Conservation (phyloP, 1,284 basidiomycete species). For the Cutaneotrichosporon cavernicola region DNA sequence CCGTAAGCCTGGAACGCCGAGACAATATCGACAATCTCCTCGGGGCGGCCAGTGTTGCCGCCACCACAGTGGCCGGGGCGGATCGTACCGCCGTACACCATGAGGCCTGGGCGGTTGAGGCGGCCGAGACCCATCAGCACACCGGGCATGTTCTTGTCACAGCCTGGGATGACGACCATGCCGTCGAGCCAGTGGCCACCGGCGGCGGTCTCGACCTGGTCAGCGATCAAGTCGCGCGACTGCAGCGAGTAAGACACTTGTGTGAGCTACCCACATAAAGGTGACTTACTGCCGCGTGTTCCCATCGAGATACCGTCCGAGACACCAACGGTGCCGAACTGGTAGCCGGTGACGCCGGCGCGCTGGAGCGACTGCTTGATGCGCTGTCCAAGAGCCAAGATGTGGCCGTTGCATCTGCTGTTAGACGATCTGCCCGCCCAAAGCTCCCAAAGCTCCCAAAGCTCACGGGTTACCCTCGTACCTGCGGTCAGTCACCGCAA, state of each 20-base stretch:
- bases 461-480: conserved; percentile 81
- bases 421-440: not conserved
- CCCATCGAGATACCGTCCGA: conserved; percentile 99
- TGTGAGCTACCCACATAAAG: not conserved
- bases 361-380: conserved; percentile 76
- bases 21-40: conserved; percentile 76
- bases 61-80: conserved; percentile 78
- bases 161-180: conserved; percentile 93
- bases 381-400: conserved; percentile 81
- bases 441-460: not conserved
- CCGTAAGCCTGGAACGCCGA: conserved; percentile 95
- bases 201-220: conserved; percentile 93
- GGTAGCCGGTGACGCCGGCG: conserved; percentile 83
- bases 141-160: conserved; percentile 98
- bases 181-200: conserved; percentile 98
- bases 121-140: conserved; percentile 89
- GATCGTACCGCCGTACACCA: conserved; percentile 97
- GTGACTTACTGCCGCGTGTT: conserved; percentile 64
- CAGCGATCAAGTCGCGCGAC: conserved; percentile 94
- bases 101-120: conserved; percentile 87
- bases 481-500: conserved; percentile 56
- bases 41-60: conserved; percentile 42
- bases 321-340: conserved; percentile 95
- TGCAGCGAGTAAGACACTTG: conserved; percentile 86
- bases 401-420: conserved; percentile 82